Percentiles rank a stretch among this genome's conserved stretches.
These are phyloP conservation scores for Apophysomyces trapeziformis DNA, from an alignment of 371 early-diverging fungal species.

Conservation along the genomic window DNA sequence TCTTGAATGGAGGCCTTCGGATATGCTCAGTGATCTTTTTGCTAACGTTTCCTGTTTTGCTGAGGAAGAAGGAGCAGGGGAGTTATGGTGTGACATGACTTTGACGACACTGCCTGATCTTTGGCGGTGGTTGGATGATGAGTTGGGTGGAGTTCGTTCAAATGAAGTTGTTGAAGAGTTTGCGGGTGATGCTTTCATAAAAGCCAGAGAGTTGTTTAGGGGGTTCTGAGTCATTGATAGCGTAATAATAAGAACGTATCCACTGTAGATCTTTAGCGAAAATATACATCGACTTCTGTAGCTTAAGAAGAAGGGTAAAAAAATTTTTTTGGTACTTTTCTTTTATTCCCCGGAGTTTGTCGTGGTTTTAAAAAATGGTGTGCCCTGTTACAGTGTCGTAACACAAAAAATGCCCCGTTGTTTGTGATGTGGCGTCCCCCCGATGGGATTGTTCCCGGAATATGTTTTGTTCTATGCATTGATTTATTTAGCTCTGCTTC, in stretches of 20 bases:
- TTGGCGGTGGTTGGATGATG: slow-evolving; percentile 9
- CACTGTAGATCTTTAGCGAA: slow-evolving; percentile 10
- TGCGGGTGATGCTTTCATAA: slow-evolving; percentile 12
- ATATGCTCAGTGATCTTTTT: slow-evolving; percentile 3
- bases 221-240: slow-evolving; percentile 8
- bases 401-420: slow-evolving; percentile 12
- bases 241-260: slow-evolving; percentile 9
- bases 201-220: slow-evolving; percentile 9
- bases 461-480: too few species aligned
- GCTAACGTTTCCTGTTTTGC: slow-evolving; percentile 2
- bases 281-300: slow-evolving; percentile 10
- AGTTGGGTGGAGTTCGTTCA: neutral
- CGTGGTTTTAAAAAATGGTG: slow-evolving; percentile 7
- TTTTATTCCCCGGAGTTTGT: slow-evolving; percentile 11
- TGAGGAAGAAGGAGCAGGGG: neutral
- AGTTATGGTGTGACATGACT: slow-evolving; percentile 9
- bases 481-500: too few species aligned
- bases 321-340: neutral
- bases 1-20: slow-evolving; percentile 5
- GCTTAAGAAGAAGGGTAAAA: neutral
- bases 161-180: slow-evolving; percentile 13
- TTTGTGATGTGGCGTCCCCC: neutral
- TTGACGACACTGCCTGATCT: slow-evolving; percentile 9
- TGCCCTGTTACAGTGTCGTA: neutral
- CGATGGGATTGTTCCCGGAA: too few species aligned